Evolutionary conservation across 202 grass and related monocot species (phyloP).

Genomic region (Musa balbisiana): DNA sequence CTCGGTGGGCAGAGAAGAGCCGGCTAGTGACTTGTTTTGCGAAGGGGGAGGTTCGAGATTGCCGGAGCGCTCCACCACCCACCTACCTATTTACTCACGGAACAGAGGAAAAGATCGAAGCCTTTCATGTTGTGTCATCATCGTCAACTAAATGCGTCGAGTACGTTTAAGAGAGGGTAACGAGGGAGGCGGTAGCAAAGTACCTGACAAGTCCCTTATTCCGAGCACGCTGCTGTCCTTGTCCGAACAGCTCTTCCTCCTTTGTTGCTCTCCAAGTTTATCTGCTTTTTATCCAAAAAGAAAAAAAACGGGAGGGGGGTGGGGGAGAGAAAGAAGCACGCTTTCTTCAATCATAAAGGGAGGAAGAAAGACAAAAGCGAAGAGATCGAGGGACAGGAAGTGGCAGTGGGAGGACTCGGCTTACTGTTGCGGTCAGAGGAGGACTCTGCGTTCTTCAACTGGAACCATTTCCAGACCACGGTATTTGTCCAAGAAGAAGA

Average conservation of each 20-base stretch:
- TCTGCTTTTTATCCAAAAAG: slow-evolving; percentile 17
- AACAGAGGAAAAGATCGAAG: not conserved
- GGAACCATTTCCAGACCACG: slow-evolving; percentile 69
- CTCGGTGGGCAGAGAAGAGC: slow-evolving; percentile 38
- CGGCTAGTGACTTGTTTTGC: slow-evolving; percentile 8
- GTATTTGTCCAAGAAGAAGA: slow-evolving; percentile 72
- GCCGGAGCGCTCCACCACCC: slow-evolving; percentile 54
- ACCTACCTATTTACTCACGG: slow-evolving; percentile 35
- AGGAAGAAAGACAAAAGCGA: not conserved
- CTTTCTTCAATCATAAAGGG: not conserved
- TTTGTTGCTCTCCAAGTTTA: slow-evolving; percentile 22
- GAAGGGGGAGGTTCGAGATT: slow-evolving; percentile 31
- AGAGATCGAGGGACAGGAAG: not conserved
- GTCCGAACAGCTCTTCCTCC: slow-evolving; percentile 84
- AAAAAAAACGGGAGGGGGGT: too few relatives aligned
- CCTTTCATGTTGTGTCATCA: slow-evolving; percentile 7
- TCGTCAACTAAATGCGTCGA: not conserved
- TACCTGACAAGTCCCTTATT: slow-evolving; percentile 58
- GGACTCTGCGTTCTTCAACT: slow-evolving; percentile 41
- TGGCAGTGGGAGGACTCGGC: not conserved
- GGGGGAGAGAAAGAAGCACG: not conserved
- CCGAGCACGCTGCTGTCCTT: slow-evolving; percentile 45
- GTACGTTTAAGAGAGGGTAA: not conserved
- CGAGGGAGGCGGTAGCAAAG: not conserved
- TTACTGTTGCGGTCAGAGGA: slow-evolving; percentile 50